Base-by-base conservation (phyloP, 768 basidiomycete genomes). In the Epithele typhae region DNA sequence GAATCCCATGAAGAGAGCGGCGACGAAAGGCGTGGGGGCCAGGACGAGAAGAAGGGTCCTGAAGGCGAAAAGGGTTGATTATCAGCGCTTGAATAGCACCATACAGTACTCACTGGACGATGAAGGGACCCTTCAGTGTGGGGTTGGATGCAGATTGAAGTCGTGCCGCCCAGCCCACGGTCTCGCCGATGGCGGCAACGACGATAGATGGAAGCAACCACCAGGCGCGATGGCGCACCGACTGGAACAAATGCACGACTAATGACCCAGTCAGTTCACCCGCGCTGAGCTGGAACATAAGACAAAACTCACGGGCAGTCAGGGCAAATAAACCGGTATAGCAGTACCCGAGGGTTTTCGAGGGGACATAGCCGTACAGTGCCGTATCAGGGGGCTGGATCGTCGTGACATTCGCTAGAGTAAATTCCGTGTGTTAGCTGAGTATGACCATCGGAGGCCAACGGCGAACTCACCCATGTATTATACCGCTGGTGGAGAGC, bases 1-100 rank as follows among this genome's bases (percentile, higher is more conserved):
- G 25, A 79, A 67, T 35, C 79, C 71, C 30, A 79, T 62, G 53
- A 81, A 82, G 49, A 72, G 77, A 14, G 61, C 79, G 0, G 79
- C 80, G 5, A 80, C 58, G 12, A 81, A 63, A 1, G 77, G 77
- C 0, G 78, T 80, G 2, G 81, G 80, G 8, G 40, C 46, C 3
- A 48, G 12, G 14, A 48, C 41, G 10, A 40, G 40, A 17, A 22
- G 15, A 4, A 41, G 19, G n/a, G 41, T 25, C 23, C 46, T 48
- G 19, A 8, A 18, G 11, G n/a, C 11, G 46, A 14, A 43, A 43
- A 37, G 35, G 11, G 30, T 47, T 37, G 5, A 32, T 25, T 24
- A 25, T 48, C 8, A 30, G 27, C 14, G 27, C 27, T 30, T 7
- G 14, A 30, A 30, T 14, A 14, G 27, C 27, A 14, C 8, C 7